Base-by-base conservation (phyloP, 805 yeast species). In the Saccharomycopsis sp. region DNA sequence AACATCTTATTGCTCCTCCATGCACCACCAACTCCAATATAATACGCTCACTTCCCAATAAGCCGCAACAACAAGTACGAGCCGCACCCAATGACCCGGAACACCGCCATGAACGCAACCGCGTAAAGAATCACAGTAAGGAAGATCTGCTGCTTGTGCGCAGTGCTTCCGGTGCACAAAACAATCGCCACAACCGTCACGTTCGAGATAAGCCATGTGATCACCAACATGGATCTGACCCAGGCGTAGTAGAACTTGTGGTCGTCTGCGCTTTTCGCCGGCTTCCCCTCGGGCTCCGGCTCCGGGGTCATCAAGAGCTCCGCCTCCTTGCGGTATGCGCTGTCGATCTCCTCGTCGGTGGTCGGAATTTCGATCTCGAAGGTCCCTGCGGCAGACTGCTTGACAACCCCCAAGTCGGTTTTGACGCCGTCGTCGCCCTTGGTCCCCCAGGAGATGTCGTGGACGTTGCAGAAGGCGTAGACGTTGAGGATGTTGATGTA, bases 401-500 rank as follows among this genome's bases (percentile, higher is more conserved):
- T 88, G 23, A 96, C 97, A 51, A 85, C 60, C 21, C 63, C 98
- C 65, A 94, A 77, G 80, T 61, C 63, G 3, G 96, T 72, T 75
- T 81, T 67, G 75, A 82, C 68, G 51, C 82, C 79, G 9, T 82
- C 83, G 53, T 85, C 89, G 53, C 96, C 97, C 70, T 91, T 91
- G 2, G 97, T 92, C 69, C 98, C 98, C 98, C 98, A 92, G 2
- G 97, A 88, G 53, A 92, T 85, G 75, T 92, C 99, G 70, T 92
- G 97, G 60, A 92, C 86, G 71, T 92, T 92, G 75, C 97, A 91
- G 70, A 92, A 91, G 2, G 98, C 96, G 71, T 92, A 92, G 61
- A 92, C 92, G 71, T 90, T 91, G 68, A 92, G 75, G 54, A 91
- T 92, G 67, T 92, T 92, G 71, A 91, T 84, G 70, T 91, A 94